These are phyloP conservation scores for Penicillium expansum DNA, from an alignment of 2,329 filamentous ascomycete genomes.

Conservation along the genomic window DNA sequence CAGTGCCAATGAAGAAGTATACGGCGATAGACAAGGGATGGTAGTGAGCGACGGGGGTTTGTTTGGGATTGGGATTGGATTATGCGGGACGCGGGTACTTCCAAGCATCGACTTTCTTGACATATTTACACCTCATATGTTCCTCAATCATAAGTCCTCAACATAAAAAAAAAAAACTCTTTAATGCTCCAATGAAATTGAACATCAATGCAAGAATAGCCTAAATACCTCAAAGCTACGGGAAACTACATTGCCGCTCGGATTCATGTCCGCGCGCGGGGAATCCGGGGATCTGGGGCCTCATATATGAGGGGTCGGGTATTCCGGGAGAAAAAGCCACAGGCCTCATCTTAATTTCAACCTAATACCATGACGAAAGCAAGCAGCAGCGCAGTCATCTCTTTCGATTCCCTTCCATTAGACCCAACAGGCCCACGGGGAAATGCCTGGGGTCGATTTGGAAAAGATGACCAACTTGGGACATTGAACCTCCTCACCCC, in stretches of 20 bases:
- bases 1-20: background rate
- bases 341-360: background rate
- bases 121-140: too few relatives aligned
- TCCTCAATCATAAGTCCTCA: too few relatives aligned
- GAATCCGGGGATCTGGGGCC: background rate
- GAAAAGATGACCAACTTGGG: constrained; percentile 51
- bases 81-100: background rate
- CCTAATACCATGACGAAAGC: background rate
- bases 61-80: background rate
- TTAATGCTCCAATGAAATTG: too few relatives aligned
- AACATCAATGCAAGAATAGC: too few relatives aligned
- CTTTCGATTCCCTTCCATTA: constrained; percentile 22
- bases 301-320: background rate
- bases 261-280: background rate
- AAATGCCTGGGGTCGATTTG: constrained; percentile 58
- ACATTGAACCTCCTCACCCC: constrained; percentile 55
- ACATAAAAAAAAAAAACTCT: too few relatives aligned
- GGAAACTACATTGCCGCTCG: background rate
- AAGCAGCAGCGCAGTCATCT: background rate
- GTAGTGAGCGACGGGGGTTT: background rate
- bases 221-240: background rate
- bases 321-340: background rate
- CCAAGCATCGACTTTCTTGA: too few relatives aligned
- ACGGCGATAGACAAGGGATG: background rate
- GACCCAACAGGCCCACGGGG: constrained; percentile 45